Evolutionary conservation across 768 basidiomycete genomes (phyloP).

Genomic region (Rhizopogon vesiculosus): DNA sequence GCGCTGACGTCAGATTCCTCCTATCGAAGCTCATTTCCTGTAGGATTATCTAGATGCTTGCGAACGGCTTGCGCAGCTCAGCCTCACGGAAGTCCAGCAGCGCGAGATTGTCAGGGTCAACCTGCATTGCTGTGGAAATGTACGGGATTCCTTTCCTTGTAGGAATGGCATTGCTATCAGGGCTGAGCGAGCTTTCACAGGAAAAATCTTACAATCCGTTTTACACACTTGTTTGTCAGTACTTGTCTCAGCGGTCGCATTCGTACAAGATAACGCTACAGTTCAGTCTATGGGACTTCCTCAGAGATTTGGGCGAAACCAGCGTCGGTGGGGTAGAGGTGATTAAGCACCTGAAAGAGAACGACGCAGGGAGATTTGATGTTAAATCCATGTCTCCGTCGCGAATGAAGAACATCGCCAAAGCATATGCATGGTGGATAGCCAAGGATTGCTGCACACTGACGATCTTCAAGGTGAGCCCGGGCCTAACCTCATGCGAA

Average conservation of each 20-base stretch:
- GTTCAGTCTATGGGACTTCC: constrained; percentile 94
- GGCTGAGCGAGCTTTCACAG: constrained; percentile 22
- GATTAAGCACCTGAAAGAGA: constrained; percentile 53
- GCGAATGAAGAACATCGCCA: constrained; percentile 69
- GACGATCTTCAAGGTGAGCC: constrained; percentile 73
- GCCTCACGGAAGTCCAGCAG: constrained; percentile 84
- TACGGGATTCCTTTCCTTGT: constrained; percentile 27
- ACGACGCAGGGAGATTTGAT: constrained; percentile 38
- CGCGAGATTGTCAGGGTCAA: constrained; percentile 92
- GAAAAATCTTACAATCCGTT: constrained; percentile 94
- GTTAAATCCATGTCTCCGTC: constrained; percentile 51
- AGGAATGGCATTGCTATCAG: not conserved
- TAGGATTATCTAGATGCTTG: constrained; percentile 97
- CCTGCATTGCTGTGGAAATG: constrained; percentile 90
- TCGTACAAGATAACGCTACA: constrained; percentile 90
- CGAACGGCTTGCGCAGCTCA: constrained; percentile 80
- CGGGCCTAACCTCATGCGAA: not conserved
- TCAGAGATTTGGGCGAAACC: constrained; percentile 85
- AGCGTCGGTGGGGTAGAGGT: constrained; percentile 77
- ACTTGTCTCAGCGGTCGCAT: constrained; percentile 75
- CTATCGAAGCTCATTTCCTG: not conserved
- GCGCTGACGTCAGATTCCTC: constrained; percentile 15
- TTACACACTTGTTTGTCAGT: constrained; percentile 85
- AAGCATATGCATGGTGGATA: constrained; percentile 90
- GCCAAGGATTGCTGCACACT: constrained; percentile 77